Evolutionary conservation across 73 alveolate genomes (phyloP).

Genomic region (Uronychia setigera): DNA sequence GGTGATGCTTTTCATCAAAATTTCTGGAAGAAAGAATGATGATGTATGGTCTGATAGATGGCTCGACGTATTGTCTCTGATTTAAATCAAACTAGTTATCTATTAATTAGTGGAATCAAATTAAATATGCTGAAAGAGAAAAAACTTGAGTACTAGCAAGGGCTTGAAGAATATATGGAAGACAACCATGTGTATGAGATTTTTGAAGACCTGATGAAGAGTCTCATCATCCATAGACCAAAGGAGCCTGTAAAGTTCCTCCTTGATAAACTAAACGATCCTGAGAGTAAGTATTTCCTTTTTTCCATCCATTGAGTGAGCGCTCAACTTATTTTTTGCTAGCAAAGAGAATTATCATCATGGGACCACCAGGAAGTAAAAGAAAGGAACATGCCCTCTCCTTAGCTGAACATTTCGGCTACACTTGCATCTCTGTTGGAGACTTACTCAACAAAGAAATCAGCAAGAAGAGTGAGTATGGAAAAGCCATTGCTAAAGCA

Average conservation of each 20-base stretch:
- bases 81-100: too few relatives aligned
- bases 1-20: too few relatives aligned
- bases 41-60: too few relatives aligned
- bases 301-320: neutral
- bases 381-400: constrained; percentile 74
- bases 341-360: constrained; percentile 79
- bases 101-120: too few relatives aligned
- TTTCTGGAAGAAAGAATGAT: too few relatives aligned
- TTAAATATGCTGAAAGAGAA: constrained; percentile 87
- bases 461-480: constrained; percentile 70
- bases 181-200: constrained; percentile 92
- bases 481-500: constrained; percentile 33
- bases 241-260: constrained; percentile 45
- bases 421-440: constrained; percentile 70
- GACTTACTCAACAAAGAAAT: constrained; percentile 82
- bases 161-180: constrained; percentile 92
- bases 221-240: constrained; percentile 78
- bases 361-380: constrained; percentile 90
- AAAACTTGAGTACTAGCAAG: constrained; percentile 82
- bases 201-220: constrained; percentile 92
- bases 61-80: too few relatives aligned
- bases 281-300: constrained; percentile 1
- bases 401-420: constrained; percentile 73
- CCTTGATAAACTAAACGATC: constrained; percentile 23
- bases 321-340: neutral